Conservation (phyloP, 768 basidiomycete species). For the Leucocoprinus birnbaumii region DNA sequence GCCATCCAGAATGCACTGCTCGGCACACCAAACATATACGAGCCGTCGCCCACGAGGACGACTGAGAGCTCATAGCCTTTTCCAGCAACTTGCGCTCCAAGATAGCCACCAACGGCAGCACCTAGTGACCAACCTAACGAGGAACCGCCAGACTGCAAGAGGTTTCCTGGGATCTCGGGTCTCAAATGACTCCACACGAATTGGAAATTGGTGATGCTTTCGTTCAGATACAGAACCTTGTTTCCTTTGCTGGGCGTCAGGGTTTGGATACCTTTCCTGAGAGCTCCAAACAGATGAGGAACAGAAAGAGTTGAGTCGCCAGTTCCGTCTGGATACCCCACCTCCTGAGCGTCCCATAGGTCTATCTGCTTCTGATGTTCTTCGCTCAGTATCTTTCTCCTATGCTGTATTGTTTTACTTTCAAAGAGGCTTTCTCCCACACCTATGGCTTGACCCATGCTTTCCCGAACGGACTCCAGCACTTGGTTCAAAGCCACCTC, state of each 20-base stretch:
- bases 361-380: not conserved
- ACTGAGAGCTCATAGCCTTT: constrained; percentile 50
- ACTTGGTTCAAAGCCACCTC: constrained; percentile 51
- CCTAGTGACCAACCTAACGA: constrained; percentile 70
- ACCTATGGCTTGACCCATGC: constrained; percentile 19
- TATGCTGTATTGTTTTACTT: constrained; percentile 8
- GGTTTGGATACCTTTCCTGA: constrained; percentile 39
- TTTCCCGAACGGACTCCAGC: constrained; percentile 28
- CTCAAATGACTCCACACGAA: constrained; percentile 57
- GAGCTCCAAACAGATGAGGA: constrained; percentile 45
- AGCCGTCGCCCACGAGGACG: constrained; percentile 67
- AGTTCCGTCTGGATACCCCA: not conserved
- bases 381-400: constrained; percentile 7
- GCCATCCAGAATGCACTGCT: constrained; percentile 74
- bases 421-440: constrained; percentile 21
- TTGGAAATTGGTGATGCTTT: constrained; percentile 57
- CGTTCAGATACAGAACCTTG: constrained; percentile 52
- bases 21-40: constrained; percentile 65
- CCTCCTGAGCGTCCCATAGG: constrained; percentile 3
- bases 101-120: constrained; percentile 55
- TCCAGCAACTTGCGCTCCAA: constrained; percentile 35
- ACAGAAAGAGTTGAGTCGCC: constrained; percentile 28
- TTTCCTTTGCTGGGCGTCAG: constrained; percentile 35
- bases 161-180: constrained; percentile 44
- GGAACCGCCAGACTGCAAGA: constrained; percentile 59